Conservation (phyloP, 305 asterid species). For the Fraxinus ornus region DNA sequence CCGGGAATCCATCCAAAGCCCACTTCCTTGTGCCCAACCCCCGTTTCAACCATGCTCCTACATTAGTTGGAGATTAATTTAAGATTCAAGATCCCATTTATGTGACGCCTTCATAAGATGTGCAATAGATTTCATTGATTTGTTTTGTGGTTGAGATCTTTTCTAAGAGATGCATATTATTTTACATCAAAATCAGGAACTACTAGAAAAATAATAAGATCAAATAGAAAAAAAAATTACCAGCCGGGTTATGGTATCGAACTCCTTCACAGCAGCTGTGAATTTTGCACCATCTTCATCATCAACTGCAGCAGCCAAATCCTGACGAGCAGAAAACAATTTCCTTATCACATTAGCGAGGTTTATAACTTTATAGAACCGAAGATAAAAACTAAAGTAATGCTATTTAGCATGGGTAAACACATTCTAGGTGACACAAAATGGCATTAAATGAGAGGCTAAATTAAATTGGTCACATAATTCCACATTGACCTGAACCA, state of each 20-base stretch:
- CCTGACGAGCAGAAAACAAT: slow-evolving; percentile 20
- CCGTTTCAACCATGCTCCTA: not conserved
- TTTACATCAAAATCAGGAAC: not conserved
- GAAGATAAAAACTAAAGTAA: not conserved
- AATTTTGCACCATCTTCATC: slow-evolving; percentile 40
- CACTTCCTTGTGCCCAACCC: not conserved
- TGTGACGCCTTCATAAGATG: not conserved
- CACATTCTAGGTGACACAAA: not conserved
- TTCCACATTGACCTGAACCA: not conserved
- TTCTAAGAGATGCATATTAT: not conserved
- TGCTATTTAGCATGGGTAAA: not conserved
- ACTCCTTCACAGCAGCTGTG: slow-evolving; percentile 40
- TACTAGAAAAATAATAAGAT: slow-evolving; percentile 1
- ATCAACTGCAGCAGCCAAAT: slow-evolving; percentile 46
- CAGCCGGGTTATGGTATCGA: slow-evolving; percentile 41
- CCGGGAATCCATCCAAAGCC: not conserved
- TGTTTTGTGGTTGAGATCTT: not conserved
- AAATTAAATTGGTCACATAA: not conserved
- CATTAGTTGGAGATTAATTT: not conserved
- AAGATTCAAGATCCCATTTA: not conserved
- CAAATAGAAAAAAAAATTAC: slow-evolving; percentile 18
- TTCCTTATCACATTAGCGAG: not conserved
- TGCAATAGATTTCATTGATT: not conserved
- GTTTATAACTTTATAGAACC: not conserved
- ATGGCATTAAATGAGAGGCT: not conserved